Evolutionary conservation across 2,329 filamentous ascomycete genomes (phyloP), one percentile per base, ranked within the genome.

Genomic region (Fusarium sp.): DNA sequence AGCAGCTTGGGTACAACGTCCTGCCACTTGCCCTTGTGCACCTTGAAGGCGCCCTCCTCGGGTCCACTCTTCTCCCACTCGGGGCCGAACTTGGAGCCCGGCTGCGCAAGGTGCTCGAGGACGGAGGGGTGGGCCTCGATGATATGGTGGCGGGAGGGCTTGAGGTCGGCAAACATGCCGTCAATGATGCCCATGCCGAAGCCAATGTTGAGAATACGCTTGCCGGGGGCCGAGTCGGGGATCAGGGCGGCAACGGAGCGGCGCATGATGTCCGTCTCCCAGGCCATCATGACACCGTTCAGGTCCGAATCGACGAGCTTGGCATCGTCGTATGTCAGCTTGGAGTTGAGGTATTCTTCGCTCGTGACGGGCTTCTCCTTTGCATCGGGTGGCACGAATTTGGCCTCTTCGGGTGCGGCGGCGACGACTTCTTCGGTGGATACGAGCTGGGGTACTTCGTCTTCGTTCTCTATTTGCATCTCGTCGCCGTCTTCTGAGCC

Each of bases 151-250:
- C 87, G 85, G 0, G 89, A 83, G 0, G 94, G 94, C 20, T 86
- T 84, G 20, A 92, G 91, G 12, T 87, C 88, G 68, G 92, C 90
- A 75, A 97, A 93, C 82, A 95, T 91, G 59, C 85, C 86, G 80
- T 97, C 94, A 62, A 97, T 88, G 67, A 97, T 97, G 49, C 94
- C 94, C 93, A 97, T 96, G 7, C 94, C 95, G 77, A 97, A 95
- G 7, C 95, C 95, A 66, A 97, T 91, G 79, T 97, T 97, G 70
- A 97, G 89, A 40, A 96, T 90, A 53, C 91, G 89, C 73, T 93
- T 89, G 2, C 92, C 93, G 0, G 78, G 72, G 35, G 71, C 66
- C 6, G 78, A 75, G 49, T 84, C 78, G 0, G 85, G 85, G 6
- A 92, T 85, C 1, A 97, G 85, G 16, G 90, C 88, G 70, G 92